Evolutionary conservation across 164 flowering plant species (phyloP), one percentile per base, ranked within the genome.

Genomic region (Aristolochia fimbriata): DNA sequence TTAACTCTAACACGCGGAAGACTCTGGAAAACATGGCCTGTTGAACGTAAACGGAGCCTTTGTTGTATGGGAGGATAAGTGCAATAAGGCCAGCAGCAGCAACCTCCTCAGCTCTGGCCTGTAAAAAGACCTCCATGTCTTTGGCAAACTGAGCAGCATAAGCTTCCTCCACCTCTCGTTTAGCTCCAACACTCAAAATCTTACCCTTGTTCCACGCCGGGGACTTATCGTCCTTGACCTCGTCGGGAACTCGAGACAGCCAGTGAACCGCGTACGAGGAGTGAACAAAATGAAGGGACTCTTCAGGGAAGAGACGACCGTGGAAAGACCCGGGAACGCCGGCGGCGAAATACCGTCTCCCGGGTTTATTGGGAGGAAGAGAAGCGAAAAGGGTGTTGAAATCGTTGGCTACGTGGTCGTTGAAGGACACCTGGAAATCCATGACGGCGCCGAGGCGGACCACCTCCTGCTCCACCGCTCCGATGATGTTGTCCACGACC

Each of bases 171-270:
- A 70, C 80, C 31, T 65, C 75, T 10, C 53, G 15, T 0, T 47
- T 57, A 2, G 67, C 66, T 51, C 65, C 1, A 24, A 3, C 15
- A 46, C 30, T 27, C 30, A 27, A 57, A n/a, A 77, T 51, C 50
- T 61, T 68, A 15, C 77, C 77, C 25, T 65, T 53, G 15, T 77
- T 76, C 69, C 72, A 73, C 2, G 74, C 65, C 16, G 63, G 56
- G 45, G 70, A 72, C 12, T 3, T 70, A 2, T 20, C 17, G 17
- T 70, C 65, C 6, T 50, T 11, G 5, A 76, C 48, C 58, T 63
- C 64, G 20, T 41, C 51, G 2, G 76, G 79, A 19, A 64, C 57
- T 23, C 41, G 37, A 2, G 77, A 63, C 10, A 72, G 61, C 65
- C 68, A 72, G 3, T 64, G 69, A 6, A 68, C 66, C 23, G 71